A percentile compares a stretch with the other conserved stretches of the same genome.
Conservation (phyloP, 441 rosid species). For the Dalechampia spathulata region DNA sequence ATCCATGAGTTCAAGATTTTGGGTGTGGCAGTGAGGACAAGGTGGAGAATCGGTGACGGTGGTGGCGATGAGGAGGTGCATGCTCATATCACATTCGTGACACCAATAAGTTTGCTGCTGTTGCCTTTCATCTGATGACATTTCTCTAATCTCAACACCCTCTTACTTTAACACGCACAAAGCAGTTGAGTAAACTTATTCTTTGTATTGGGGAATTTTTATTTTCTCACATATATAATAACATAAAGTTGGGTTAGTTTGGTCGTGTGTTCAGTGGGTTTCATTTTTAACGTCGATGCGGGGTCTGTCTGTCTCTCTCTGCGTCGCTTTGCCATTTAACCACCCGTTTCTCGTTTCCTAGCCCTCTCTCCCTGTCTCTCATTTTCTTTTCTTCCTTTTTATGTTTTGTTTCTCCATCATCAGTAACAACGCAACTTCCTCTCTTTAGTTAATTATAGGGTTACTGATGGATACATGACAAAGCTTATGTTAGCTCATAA, state of each 20-base stretch:
- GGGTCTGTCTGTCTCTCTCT: background rate
- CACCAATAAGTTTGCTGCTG: conserved; percentile 47
- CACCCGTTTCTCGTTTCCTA: background rate
- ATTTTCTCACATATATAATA: too few species aligned
- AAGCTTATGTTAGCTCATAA: conserved; percentile 2
- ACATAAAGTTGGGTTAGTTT: background rate
- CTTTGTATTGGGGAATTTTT: too few species aligned
- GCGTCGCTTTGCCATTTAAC: background rate
- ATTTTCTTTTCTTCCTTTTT: background rate
- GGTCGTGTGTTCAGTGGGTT: conserved; percentile 1
- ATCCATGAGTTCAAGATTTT: conserved; percentile 42
- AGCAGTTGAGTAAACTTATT: too few species aligned
- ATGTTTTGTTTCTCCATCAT: too few species aligned
- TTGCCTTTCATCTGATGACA: conserved; percentile 13
- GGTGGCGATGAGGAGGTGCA: conserved; percentile 28
- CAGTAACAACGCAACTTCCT: too few species aligned
- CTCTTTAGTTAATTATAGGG: too few species aligned
- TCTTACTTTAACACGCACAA: background rate
- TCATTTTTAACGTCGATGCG: conserved; percentile 1
- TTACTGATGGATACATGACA: background rate
- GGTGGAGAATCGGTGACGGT: background rate
- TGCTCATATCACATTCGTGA: conserved; percentile 55
- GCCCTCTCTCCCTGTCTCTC: background rate
- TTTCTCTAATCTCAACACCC: background rate
- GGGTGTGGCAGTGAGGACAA: conserved; percentile 40